phyloP scores from a whole-genome alignment of 2,329 filamentous ascomycete genomes.

The Venturia asperata region DNA sequence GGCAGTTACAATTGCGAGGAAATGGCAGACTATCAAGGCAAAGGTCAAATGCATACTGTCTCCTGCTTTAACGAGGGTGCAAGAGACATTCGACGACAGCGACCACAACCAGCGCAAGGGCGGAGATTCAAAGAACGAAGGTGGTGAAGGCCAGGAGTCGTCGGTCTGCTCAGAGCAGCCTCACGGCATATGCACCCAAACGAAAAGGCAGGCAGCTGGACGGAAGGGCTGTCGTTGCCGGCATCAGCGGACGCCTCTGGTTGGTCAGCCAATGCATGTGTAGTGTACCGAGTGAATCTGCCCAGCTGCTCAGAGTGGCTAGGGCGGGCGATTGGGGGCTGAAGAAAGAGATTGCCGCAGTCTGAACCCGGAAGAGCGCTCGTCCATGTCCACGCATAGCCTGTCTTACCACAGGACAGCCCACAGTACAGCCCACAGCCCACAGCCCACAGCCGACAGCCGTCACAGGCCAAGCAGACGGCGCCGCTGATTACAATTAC shows the following conservation, averaged over 20 bases:
- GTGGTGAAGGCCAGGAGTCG: not conserved
- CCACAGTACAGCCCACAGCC: too few species aligned
- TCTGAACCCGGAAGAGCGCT: not conserved
- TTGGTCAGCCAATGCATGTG: conserved; percentile 6
- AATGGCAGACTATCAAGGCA: conserved; percentile 14
- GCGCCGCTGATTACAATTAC: conserved; percentile 4
- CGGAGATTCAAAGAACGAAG: conserved; percentile 1
- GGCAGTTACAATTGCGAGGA: conserved; percentile 1
- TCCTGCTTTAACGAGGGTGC: conserved; percentile 18
- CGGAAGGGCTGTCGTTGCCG: not conserved
- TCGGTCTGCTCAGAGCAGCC: not conserved
- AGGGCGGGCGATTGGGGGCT: conserved; percentile 3
- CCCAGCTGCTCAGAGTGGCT: conserved; percentile 3
- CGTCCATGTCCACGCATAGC: not conserved
- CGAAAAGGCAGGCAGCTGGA: not conserved
- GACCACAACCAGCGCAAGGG: not conserved
- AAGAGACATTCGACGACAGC: conserved; percentile 9
- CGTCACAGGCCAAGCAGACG: not conserved
- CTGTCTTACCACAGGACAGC: too few species aligned
- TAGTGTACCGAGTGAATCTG: conserved; percentile 10
- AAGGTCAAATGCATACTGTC: conserved; percentile 15
- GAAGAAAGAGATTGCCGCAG: conserved; percentile 14
- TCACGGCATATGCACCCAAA: conserved; percentile 5
- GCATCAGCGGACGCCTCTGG: not conserved
- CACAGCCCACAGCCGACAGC: too few species aligned